These are phyloP conservation scores for Parsonsia alboflavescens DNA, from an alignment of 257 asterid species.

Conservation along the genomic window DNA sequence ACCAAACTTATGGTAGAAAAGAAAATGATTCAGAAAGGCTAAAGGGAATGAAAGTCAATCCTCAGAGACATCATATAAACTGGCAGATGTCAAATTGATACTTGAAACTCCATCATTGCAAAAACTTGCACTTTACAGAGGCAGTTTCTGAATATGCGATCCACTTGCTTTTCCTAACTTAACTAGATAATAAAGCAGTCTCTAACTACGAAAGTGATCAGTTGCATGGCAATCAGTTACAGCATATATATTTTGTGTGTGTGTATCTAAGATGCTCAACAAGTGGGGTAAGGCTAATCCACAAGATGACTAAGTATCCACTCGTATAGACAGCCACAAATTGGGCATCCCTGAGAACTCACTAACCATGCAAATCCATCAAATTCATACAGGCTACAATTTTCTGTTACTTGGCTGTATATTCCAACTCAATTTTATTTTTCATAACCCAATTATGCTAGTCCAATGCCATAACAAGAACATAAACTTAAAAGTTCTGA, in stretches of 20 bases:
- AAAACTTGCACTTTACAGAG: not conserved
- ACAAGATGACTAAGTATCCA: not conserved
- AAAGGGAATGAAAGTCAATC: not conserved
- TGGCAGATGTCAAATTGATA: no score
- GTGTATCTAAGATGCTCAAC: not conserved
- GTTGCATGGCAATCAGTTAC: not conserved
- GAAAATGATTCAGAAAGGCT: not conserved
- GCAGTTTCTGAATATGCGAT: not conserved
- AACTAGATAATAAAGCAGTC: not conserved
- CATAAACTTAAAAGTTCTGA: not conserved
- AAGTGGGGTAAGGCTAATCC: not conserved
- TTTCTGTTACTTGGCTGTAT: not conserved
- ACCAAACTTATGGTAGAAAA: slow-evolving; percentile 2
- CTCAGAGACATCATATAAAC: not conserved
- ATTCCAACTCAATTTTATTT: not conserved
- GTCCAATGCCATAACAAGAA: not conserved
- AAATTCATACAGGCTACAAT: slow-evolving; percentile 1
- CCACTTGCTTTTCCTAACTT: not conserved
- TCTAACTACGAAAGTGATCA: not conserved
- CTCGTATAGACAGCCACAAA: not conserved
- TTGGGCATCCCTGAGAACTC: not conserved
- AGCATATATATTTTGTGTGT: no score
- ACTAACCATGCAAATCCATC: not conserved
- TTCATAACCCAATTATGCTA: slow-evolving; percentile 1
- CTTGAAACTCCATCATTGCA: not conserved